Conservation (phyloP, 129 eudicot genomes). For the Flaveria linearis region DNA sequence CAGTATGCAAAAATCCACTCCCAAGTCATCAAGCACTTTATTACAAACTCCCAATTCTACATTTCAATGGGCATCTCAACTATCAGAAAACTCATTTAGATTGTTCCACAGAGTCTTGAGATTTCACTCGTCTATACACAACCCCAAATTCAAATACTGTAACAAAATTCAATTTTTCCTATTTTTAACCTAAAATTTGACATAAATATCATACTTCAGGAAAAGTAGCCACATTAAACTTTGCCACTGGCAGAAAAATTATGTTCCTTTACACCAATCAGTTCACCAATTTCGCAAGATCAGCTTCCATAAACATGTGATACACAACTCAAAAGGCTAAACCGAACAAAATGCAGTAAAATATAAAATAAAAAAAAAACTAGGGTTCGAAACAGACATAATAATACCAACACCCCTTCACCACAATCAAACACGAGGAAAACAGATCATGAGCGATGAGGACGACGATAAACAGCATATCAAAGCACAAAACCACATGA, state of each 20-base stretch:
- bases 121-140: neutral
- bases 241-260: neutral
- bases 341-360: neutral
- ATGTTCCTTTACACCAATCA: neutral
- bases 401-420: too few species aligned
- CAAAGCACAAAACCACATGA: neutral
- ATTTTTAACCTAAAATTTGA: neutral
- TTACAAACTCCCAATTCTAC: neutral
- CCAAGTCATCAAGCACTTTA: neutral
- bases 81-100: neutral
- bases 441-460: neutral
- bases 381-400: conserved; percentile 29
- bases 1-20: neutral
- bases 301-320: neutral
- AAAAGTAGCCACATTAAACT: neutral
- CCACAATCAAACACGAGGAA: neutral
- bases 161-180: neutral
- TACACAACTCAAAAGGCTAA: neutral
- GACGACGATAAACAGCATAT: neutral
- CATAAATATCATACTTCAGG: neutral
- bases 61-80: neutral
- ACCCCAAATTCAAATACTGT: neutral
- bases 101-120: neutral
- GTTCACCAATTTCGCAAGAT: neutral
- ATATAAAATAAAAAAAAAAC: neutral